Base-by-base conservation (phyloP, 148 eudicot genomes). In the Fagopyrum homotropicum region DNA sequence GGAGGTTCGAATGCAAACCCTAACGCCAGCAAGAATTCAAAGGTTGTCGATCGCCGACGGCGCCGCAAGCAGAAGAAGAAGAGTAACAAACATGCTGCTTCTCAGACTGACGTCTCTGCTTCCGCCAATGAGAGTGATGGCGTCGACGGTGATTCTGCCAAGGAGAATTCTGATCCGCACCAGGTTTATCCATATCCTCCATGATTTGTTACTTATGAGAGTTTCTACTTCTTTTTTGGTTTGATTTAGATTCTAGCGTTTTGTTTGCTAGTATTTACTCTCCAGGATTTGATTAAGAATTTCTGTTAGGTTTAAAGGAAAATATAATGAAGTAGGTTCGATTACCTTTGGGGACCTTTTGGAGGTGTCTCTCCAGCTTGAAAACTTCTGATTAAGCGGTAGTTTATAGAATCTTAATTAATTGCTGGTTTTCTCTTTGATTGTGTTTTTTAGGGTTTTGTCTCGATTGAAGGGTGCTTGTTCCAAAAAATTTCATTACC, bases 61-160 rank as follows among this genome's bases (percentile, higher is more conserved):
- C 89, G 96, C 60, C 81, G 96, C 3, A 88, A 92, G 48, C 88
- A 90, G 79, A 89, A 88, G 85, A 92, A 90, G 89, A 92, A 90
- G 82, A 92, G 82, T 80, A 91, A 89, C 66, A 76, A 77, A 72
- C 15, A 22, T 68, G 26, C 63, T 69, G 69, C 49, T 54, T 49
- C 75, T 35, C 40, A 35, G 40, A 35, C 40, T 29, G 30, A 26
- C n/a, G 35, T 17, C 35, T 6, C 69, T 35, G 77, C 72, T 3
- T 79, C 46, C 59, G 82, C 71, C 22, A 81, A 74, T 17, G 86
- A 83, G 26, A 73, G 68, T 72, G 88, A 79, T 8, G 81, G 71
- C 22, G 83, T 76, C 16, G 86, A 66, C 0, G 82, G 78, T 30
- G 84, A 79, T 8, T 79, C 74, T 30, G 86, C 81, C 10, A 82